These are phyloP conservation scores for Ceratobasidium sp. DNA, from an alignment of 1,284 basidiomycete species.

Conservation along the genomic window DNA sequence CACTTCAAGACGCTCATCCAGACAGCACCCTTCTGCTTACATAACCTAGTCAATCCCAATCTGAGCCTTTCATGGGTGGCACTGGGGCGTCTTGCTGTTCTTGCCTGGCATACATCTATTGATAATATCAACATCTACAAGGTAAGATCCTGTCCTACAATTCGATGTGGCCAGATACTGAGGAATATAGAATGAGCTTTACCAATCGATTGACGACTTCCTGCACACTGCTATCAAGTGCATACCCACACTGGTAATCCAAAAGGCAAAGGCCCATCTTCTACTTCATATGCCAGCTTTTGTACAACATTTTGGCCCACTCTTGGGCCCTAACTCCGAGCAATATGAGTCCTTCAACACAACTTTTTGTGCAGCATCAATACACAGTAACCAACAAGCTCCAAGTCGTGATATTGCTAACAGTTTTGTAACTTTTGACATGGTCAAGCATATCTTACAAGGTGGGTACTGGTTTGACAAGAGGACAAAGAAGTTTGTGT, in stretches of 20 bases:
- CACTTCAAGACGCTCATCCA: slow-evolving; percentile 49
- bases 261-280: slow-evolving; percentile 41
- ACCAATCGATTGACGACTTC: not conserved
- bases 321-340: slow-evolving; percentile 25
- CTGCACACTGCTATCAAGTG: not conserved
- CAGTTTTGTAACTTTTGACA: slow-evolving; percentile 27
- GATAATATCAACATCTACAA: slow-evolving; percentile 43
- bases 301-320: slow-evolving; percentile 39
- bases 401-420: slow-evolving; percentile 40
- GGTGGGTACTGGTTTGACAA: slow-evolving; percentile 39
- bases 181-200: not conserved
- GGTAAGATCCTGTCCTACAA: slow-evolving; percentile 41
- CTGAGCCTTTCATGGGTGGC: slow-evolving; percentile 44
- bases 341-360: slow-evolving; percentile 39
- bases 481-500: not conserved
- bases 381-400: slow-evolving; percentile 41
- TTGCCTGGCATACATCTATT: slow-evolving; percentile 48
- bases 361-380: slow-evolving; percentile 34
- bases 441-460: slow-evolving; percentile 35
- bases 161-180: not conserved
- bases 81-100: slow-evolving; percentile 45
- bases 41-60: slow-evolving; percentile 43
- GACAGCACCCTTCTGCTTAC: slow-evolving; percentile 46
- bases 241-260: not conserved
- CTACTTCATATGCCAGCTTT: slow-evolving; percentile 38